Base-by-base conservation (phyloP, 805 yeast species). In the Candida endomychidarum region DNA sequence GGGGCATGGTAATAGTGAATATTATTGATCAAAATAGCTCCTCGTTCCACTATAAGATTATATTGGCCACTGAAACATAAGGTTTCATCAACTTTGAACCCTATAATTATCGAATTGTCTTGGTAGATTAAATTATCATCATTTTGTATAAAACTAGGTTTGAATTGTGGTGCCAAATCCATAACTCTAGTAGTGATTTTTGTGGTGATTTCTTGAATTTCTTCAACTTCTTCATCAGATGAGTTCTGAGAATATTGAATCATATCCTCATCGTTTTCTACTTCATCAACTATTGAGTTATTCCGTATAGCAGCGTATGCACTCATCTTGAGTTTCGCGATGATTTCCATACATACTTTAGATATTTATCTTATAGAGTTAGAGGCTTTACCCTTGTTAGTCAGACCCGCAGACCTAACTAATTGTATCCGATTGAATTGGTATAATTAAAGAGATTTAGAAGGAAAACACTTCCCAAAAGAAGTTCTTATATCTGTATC, bases 1-100 rank as follows among this genome's bases (percentile, higher is more conserved):
- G 70, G 49, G 29, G 48, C 51, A 34, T 41, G 46, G 3, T 52
- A 23, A 21, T 49, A 48, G 47, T 63, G 65, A 3, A 47, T 40
- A 10, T 71, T 64, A 46, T 80, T 78, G 1, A 78, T 43, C 3
- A 57, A 45, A 0, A 75, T 52, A 0, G 74, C 70, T 12, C 85
- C 85, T 37, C 73, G 53, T 43, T 67, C 70, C 0, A 79, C 58
- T 3, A 53, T 52, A 17, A 79, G 36, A 3, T 33, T 49, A 46
- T 65, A 77, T 43, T 71, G 78, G 0, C 85, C 84, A 40, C 63
- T 59, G 1, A 79, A 39, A 27, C 76, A 48, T 2, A 79, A 42
- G 37, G 52, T 63, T 41, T 78, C 78, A 19, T 58, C 56, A 2
- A 55, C 46, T 38, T 65, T 69, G 23, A 79, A 60, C 0, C 77